Evolutionary conservation across 331 rosid species (phyloP).

Genomic region (Acacia pycnantha): DNA sequence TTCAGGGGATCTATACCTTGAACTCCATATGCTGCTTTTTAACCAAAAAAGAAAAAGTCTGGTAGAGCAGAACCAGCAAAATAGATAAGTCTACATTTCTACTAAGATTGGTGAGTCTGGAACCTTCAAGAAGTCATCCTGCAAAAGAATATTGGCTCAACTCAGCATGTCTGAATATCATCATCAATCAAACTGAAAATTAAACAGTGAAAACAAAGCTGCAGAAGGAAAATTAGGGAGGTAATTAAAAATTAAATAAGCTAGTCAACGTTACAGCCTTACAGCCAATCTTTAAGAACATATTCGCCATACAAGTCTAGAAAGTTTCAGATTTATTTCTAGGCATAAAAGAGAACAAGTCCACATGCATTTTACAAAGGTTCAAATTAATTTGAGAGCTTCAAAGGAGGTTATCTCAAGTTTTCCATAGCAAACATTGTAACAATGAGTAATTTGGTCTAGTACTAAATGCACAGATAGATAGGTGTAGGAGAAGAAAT

Average conservation of each 20-base stretch:
- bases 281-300: not conserved
- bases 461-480: not conserved
- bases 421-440: not conserved
- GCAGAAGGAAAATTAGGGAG: not conserved
- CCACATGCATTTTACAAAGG: not conserved
- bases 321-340: not conserved
- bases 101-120: not conserved
- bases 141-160: constrained; percentile 22
- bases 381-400: not conserved
- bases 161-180: constrained; percentile 18
- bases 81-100: constrained; percentile 8
- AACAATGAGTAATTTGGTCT: not conserved
- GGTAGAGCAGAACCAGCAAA: constrained; percentile 2
- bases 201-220: not conserved
- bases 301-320: not conserved
- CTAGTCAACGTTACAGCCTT: not conserved
- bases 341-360: not conserved
- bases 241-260: not conserved
- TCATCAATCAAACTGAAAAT: constrained; percentile 1
- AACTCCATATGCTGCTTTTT: constrained; percentile 8
- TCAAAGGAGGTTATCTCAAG: not conserved
- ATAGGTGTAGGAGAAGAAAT: not conserved
- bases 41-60: not conserved
- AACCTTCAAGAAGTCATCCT: constrained; percentile 1
- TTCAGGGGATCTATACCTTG: not conserved